Base-by-base conservation (phyloP, 225 moss, liverwort and hornwort genomes). In the Marchantia paleacea region DNA sequence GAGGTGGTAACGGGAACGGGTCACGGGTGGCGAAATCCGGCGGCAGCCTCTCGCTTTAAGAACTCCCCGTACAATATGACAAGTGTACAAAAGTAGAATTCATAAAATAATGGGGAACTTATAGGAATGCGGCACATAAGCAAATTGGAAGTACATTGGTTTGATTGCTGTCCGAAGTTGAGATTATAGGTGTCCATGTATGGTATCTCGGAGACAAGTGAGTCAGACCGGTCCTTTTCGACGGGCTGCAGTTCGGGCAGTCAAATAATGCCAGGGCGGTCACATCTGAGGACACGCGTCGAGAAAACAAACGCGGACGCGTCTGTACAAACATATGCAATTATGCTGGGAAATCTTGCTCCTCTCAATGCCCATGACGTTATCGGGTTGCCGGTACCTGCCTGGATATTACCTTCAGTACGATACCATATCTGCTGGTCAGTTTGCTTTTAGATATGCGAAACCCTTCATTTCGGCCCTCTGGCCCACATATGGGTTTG, bases 101-200 rank as follows among this genome's bases (percentile, higher is more conserved):
- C 62, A 22, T 7, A 62, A 62, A 62, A 62, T 62, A 62, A 22
- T 24, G 3, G 18, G 18, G 4, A 24, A 16, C n/a, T 24, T 62
- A 62, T 62, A 7, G 10, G n/a, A 62, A n/a, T 24, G n/a, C 22
- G 62, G 62, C 62, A 62, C 62, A 62, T 62, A 62, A 3, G n/a
- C 62, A 62, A 62, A 24, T 8, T n/a, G 62, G 24, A 62, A 62
- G 62, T 62, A n/a, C 62, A 62, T n/a, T 62, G n/a, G 62, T 62
- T 62, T 62, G 62, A 62, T 62, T 62, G 62, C 62, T 62, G 62
- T 62, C 62, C 62, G n/a, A 62, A 62, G 22, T 62, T 19, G 6
- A 8, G 62, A 12, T 62, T 62, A 62, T 62, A 62, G 62, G 62
- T 62, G 62, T 62, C n/a, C 62, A n/a, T 62, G 62, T 62, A 62